Evolutionary conservation across 1,139 yeast genomes (phyloP), one percentile per base, ranked within the genome.

Genomic region (Yamadazyma dushanensis): DNA sequence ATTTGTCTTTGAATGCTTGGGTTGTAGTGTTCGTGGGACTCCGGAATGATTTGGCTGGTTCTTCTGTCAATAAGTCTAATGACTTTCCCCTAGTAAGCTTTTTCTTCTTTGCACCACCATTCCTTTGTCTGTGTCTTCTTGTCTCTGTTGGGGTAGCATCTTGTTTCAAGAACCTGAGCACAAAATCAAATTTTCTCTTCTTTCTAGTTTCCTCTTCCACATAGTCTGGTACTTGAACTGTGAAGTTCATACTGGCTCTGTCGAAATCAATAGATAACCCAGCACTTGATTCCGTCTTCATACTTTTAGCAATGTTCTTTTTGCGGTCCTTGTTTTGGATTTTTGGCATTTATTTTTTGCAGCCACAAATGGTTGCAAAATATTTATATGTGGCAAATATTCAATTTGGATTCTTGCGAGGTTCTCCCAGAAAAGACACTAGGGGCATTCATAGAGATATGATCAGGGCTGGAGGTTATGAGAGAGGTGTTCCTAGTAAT

Each of bases 211-310:
- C 24, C 3, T 17, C 17, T 3, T 8, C 13, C 9, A 8, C 24
- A 13, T 3, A 16, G 17, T 10, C 16, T 8, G 20, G 30, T 7
- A 35, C 14, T 8, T 32, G 34, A 5, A 38, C 37, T 13, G 26
- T 10, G 17, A 38, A 38, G 16, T 35, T 28, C 30, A 38, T 17
- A 25, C 41, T 38, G 22, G 19, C 37, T 9, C 32, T 38, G 23
- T 38, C 41, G 26, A 38, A 38, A 29, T 35, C 35, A 14, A 38
- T 35, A 9, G 29, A 26, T 11, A 30, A 24, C 23, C 17, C 20
- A 8, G 18, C 24, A 6, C 24, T 27, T n/a, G 9, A n/a, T n/a
- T n/a, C 29, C 34, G 24, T 31, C 4, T 17, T 22, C 10, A 14
- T 9, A 14, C 16, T 31, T 19, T 21, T 21, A 29, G 28, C 33